These are phyloP conservation scores for Pyrenochaeta sp. DNA, from an alignment of 2,329 filamentous ascomycete species.

Conservation along the genomic window DNA sequence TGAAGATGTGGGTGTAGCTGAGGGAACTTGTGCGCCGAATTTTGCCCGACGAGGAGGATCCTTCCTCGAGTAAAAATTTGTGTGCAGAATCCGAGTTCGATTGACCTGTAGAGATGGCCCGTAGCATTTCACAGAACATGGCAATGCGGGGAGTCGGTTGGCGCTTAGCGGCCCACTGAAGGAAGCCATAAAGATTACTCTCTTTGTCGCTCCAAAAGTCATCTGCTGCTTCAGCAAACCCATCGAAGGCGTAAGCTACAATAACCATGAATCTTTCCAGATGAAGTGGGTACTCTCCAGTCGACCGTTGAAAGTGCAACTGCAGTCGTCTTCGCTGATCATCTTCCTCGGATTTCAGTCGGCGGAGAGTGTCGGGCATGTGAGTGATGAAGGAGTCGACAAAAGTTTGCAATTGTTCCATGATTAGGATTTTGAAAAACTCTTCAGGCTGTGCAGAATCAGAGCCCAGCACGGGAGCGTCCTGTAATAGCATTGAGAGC, in stretches of 20 bases:
- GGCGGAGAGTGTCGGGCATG: slow-evolving; percentile 88
- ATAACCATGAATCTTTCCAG: slow-evolving; percentile 91
- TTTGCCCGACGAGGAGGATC: slow-evolving; percentile 71
- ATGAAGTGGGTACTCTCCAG: slow-evolving; percentile 63
- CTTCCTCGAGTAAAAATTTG: slow-evolving; percentile 87
- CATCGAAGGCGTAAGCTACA: slow-evolving; percentile 90
- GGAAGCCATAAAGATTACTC: slow-evolving; percentile 90
- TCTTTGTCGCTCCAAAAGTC: slow-evolving; percentile 93
- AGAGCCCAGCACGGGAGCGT: slow-evolving; percentile 72
- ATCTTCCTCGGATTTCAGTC: slow-evolving; percentile 86
- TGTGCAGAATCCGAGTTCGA: slow-evolving; percentile 86
- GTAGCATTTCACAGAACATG: slow-evolving; percentile 95
- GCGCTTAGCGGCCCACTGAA: slow-evolving; percentile 95
- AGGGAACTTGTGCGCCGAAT: slow-evolving; percentile 83
- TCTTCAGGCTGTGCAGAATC: slow-evolving; percentile 74
- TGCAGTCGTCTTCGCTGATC: slow-evolving; percentile 70
- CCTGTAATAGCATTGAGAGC: slow-evolving; percentile 81
- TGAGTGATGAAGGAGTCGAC: slow-evolving; percentile 94
- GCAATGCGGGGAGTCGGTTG: slow-evolving; percentile 96
- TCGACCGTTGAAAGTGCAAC: slow-evolving; percentile 54
- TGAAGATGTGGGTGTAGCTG: slow-evolving; percentile 92
- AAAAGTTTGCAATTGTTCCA: slow-evolving; percentile 85
- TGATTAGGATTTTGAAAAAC: slow-evolving; percentile 75
- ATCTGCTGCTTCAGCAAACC: slow-evolving; percentile 81
- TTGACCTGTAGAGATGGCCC: slow-evolving; percentile 82